Evolutionary conservation across 257 asterid species (phyloP).

Genomic region (Solanum sitiens): DNA sequence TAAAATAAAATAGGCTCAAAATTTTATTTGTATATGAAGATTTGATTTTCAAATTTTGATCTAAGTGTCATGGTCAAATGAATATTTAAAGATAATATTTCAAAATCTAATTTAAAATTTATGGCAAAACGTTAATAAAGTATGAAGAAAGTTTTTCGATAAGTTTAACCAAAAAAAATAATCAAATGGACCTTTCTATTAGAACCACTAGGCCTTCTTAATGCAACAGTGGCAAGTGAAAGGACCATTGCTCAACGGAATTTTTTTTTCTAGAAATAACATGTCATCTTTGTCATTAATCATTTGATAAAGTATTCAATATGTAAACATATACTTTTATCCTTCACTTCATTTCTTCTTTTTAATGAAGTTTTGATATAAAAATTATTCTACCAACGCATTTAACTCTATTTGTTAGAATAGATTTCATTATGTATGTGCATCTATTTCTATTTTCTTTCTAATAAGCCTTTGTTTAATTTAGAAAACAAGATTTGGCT

Average conservation of each 20-base stretch:
- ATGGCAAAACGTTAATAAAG: background rate
- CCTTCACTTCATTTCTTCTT: background rate
- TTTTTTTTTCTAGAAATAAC: no score
- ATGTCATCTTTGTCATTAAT: no score
- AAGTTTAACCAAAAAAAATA: background rate
- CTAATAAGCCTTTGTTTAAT: background rate
- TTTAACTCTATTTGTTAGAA: no score
- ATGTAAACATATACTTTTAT: no score
- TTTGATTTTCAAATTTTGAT: background rate
- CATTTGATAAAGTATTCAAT: no score
- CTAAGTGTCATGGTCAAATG: background rate
- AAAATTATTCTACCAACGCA: background rate
- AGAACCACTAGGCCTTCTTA: background rate
- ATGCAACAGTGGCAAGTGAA: no score
- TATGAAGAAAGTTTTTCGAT: no score
- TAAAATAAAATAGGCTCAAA: background rate
- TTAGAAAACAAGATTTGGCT: background rate
- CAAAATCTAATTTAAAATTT: no score
- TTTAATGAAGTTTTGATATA: no score
- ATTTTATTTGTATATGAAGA: background rate
- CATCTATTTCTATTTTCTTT: background rate
- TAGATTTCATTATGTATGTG: no score
- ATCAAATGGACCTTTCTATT: background rate
- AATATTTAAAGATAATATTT: no score
- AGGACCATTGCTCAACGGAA: no score